Conservation (phyloP, 129 eudicot species). For the Chrysanthemum lavandulifolium region DNA sequence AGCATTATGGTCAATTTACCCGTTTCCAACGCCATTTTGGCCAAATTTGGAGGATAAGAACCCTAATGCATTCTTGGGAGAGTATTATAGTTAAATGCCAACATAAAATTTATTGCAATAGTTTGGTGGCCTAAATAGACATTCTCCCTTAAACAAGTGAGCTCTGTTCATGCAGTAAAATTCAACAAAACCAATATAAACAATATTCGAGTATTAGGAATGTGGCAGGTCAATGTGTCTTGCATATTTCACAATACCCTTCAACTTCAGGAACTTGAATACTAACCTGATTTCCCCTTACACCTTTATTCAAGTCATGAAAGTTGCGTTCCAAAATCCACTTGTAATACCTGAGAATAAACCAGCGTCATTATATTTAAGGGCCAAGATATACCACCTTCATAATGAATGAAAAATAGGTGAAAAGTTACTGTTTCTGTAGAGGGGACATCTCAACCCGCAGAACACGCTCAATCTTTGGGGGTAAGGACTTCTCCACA, state of each 20-base stretch:
- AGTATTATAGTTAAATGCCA: no score
- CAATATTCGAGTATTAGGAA: background rate
- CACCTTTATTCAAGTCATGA: slow-evolving; percentile 97
- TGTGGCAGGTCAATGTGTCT: background rate
- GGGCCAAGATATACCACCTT: background rate
- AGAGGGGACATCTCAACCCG: slow-evolving; percentile 99
- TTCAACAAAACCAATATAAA: no score
- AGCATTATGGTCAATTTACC: no score
- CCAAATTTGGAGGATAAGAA: no score
- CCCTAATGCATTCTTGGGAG: no score
- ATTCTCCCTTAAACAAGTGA: no score
- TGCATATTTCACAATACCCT: background rate
- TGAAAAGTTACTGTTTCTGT: slow-evolving; percentile 78
- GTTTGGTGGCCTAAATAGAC: no score
- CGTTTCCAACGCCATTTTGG: no score
- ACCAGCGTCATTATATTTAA: slow-evolving; percentile 7
- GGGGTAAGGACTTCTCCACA: slow-evolving; percentile 99
- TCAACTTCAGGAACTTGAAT: slow-evolving; percentile 10
- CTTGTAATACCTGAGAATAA: slow-evolving; percentile 74
- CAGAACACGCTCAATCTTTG: slow-evolving; percentile 94
- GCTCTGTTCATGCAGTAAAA: no score
- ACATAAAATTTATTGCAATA: no score
- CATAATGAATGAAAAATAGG: background rate
- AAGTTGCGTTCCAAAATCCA: slow-evolving; percentile 99
- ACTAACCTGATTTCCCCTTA: slow-evolving; percentile 96